Conservation (phyloP, 257 asterid genomes). For the Linderniella brevidens region DNA sequence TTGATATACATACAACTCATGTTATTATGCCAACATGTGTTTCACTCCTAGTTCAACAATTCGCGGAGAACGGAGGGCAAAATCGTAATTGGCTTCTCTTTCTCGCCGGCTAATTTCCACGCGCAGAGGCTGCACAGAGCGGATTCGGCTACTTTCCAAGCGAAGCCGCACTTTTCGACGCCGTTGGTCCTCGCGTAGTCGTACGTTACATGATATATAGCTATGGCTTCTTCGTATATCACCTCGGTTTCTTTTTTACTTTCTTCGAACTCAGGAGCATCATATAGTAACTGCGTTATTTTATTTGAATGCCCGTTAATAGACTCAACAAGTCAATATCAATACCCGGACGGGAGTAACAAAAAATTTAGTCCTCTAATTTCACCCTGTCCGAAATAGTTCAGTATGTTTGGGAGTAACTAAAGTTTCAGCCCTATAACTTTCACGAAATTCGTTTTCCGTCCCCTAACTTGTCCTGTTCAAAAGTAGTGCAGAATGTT, state of each 20-base stretch:
- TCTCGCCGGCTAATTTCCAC: conserved; percentile 9
- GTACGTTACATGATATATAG: conserved; percentile 27
- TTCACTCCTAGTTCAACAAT: conserved; percentile 8
- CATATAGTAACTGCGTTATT: conserved; percentile 28
- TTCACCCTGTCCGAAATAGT: too few species aligned
- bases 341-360: too few species aligned
- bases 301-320: not conserved
- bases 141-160: conserved; percentile 41
- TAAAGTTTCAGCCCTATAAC: too few species aligned
- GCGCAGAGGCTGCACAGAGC: conserved; percentile 25
- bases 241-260: conserved; percentile 13
- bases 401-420: too few species aligned
- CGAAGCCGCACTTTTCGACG: conserved; percentile 23
- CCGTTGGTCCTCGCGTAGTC: conserved; percentile 12
- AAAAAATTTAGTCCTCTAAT: too few species aligned
- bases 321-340: not conserved
- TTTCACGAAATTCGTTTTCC: too few species aligned
- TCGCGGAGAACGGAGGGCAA: conserved; percentile 26
- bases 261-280: conserved; percentile 24
- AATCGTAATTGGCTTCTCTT: conserved; percentile 17
- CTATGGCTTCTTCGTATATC: conserved; percentile 29
- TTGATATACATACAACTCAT: too few species aligned
- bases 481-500: too few species aligned
- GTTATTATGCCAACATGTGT: too few species aligned
- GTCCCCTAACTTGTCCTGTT: too few species aligned